These are phyloP conservation scores for Sporothrix humicola DNA, from an alignment of 2,329 filamentous ascomycete species.

Conservation along the genomic window DNA sequence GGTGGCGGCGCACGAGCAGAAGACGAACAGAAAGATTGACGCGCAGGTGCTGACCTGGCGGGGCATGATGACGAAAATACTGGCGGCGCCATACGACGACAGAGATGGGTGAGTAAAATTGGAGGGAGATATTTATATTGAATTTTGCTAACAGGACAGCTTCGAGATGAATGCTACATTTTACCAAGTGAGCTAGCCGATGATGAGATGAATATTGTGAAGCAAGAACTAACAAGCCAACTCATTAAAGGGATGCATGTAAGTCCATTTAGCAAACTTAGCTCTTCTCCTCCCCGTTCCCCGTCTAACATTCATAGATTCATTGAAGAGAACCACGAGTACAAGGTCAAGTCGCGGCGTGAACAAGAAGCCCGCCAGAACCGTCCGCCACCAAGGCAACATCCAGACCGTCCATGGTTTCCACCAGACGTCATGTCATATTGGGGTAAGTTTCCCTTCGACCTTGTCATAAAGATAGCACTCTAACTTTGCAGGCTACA, in stretches of 20 bases:
- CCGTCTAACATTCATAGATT: constrained; percentile 61
- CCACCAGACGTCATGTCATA: constrained; percentile 86
- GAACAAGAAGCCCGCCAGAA: constrained; percentile 61
- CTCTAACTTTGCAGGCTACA: constrained; percentile 81
- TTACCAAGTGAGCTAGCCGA: constrained; percentile 70
- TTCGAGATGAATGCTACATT: constrained; percentile 96
- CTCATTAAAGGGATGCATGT: constrained; percentile 36
- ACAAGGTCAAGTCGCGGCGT: constrained; percentile 67
- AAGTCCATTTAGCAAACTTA: too few species aligned
- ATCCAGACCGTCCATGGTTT: constrained; percentile 40
- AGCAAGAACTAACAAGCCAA: constrained; percentile 2
- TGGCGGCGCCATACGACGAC: constrained; percentile 81
- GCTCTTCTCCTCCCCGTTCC: too few species aligned
- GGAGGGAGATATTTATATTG: too few species aligned
- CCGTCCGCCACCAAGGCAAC: constrained; percentile 42
- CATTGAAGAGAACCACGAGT: constrained; percentile 86
- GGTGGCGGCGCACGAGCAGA: constrained; percentile 73
- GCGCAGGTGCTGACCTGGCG: constrained; percentile 90
- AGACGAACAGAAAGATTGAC: constrained; percentile 69
- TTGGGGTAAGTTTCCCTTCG: too few species aligned
- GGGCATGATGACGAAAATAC: constrained; percentile 99
- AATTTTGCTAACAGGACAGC: constrained; percentile 49
- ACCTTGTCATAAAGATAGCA: too few species aligned
- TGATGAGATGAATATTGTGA: not conserved
- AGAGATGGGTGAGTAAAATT: constrained; percentile 68